Percentiles rank a stretch among this genome's conserved stretches.
These are phyloP conservation scores for Lactarius indigo DNA, from an alignment of 768 basidiomycete species.

Conservation along the genomic window DNA sequence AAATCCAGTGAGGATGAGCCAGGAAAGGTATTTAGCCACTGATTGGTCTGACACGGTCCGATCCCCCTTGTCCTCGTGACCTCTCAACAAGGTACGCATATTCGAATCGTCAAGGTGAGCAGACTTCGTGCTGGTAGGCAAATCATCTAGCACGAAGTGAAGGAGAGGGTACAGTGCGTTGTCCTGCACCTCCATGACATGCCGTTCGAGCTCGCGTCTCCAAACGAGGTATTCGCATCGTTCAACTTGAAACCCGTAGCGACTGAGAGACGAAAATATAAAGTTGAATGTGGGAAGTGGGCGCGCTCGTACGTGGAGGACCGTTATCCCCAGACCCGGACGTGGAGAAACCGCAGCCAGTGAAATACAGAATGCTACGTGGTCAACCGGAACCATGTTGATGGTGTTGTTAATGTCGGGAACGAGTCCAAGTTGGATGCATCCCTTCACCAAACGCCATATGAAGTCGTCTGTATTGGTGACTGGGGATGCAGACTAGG, in stretches of 20 bases:
- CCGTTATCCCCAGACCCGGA: slow-evolving; percentile 42
- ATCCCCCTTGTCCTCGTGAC: slow-evolving; percentile 36
- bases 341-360: slow-evolving; percentile 67
- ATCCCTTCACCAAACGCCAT: slow-evolving; percentile 98
- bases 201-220: slow-evolving; percentile 89
- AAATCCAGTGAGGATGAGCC: slow-evolving; percentile 86
- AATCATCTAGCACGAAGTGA: slow-evolving; percentile 95
- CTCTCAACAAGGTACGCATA: slow-evolving; percentile 56
- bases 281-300: slow-evolving; percentile 89
- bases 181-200: slow-evolving; percentile 91
- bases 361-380: slow-evolving; percentile 81
- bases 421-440: slow-evolving; percentile 91
- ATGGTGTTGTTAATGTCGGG: slow-evolving; percentile 98
- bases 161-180: slow-evolving; percentile 96
- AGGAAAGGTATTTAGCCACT: slow-evolving; percentile 87
- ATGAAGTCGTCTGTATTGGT: slow-evolving; percentile 98
- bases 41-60: slow-evolving; percentile 69
- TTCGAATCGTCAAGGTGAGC: slow-evolving; percentile 87
- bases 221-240: slow-evolving; percentile 88
- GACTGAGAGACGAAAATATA: slow-evolving; percentile 65
- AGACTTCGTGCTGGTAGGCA: slow-evolving; percentile 94
- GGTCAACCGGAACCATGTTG: slow-evolving; percentile 98
- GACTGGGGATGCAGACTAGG: slow-evolving; percentile 44
- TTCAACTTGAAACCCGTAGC: slow-evolving; percentile 76
- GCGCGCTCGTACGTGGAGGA: slow-evolving; percentile 80